A percentile compares a stretch with the other conserved stretches of the same genome.
These are phyloP conservation scores for Aureobasidium sp. DNA, from an alignment of 2,329 filamentous ascomycete species.

Conservation along the genomic window DNA sequence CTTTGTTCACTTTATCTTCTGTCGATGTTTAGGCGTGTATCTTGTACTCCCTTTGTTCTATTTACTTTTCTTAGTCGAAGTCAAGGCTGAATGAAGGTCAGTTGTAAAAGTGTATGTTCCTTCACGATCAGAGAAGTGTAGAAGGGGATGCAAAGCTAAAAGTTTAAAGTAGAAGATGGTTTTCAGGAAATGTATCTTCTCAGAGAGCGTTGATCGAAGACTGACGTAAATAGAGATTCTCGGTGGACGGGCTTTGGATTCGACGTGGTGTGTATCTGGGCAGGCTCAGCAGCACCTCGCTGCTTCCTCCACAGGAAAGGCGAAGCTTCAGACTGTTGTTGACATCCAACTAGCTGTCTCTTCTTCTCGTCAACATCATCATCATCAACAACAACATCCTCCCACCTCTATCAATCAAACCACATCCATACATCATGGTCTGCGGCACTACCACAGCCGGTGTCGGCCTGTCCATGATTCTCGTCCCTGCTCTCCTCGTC, in stretches of 20 bases:
- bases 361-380: background rate
- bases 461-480: background rate
- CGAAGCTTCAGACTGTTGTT: background rate
- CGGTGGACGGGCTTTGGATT: background rate
- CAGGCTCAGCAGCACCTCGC: background rate
- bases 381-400: background rate
- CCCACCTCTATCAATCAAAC: background rate
- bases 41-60: background rate
- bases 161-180: background rate
- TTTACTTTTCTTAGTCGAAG: background rate
- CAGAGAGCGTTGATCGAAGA: background rate
- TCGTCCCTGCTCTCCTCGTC: background rate
- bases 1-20: background rate
- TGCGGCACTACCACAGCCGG: background rate
- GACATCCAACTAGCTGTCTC: background rate
- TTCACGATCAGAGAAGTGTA: background rate
- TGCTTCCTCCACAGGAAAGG: background rate
- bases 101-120: background rate
- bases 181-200: background rate
- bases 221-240: background rate
- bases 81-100: background rate
- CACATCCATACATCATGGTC: background rate
- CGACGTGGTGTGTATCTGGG: background rate
- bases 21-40: background rate
- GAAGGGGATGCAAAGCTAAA: background rate